Evolutionary conservation across 352 stramenopile species (phyloP).

Genomic region (Phytophthora gonapodyides): DNA sequence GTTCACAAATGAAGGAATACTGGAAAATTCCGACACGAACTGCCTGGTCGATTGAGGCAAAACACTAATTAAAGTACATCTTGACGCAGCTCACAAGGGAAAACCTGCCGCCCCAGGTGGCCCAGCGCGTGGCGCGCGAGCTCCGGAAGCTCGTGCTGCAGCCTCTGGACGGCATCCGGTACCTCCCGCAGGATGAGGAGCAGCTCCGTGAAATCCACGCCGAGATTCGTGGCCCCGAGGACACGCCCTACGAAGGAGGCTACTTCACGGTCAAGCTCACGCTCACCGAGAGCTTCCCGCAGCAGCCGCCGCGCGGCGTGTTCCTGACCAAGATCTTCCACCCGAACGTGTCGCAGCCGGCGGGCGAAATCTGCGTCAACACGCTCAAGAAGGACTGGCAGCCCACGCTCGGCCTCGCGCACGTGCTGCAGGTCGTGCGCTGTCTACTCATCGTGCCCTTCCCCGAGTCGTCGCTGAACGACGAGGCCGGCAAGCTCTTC

Average conservation of each 20-base stretch:
- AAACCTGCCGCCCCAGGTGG: constrained; percentile 88
- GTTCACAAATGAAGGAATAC: constrained; percentile 1
- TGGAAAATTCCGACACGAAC: constrained; percentile 20
- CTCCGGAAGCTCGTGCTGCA: constrained; percentile 90
- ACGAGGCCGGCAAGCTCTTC: constrained; percentile 98
- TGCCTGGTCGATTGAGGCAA: not conserved
- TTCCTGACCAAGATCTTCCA: constrained; percentile 99
- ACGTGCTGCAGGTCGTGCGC: constrained; percentile 98
- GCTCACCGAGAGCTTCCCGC: constrained; percentile 87
- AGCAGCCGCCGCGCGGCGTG: constrained; percentile 88
- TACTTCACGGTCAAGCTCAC: constrained; percentile 97
- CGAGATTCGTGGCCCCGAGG: constrained; percentile 96
- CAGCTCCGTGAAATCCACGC: constrained; percentile 93
- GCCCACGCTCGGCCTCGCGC: constrained; percentile 92
- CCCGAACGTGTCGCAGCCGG: constrained; percentile 97
- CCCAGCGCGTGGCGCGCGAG: constrained; percentile 93
- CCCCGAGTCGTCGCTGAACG: constrained; percentile 98
- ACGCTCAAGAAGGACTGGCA: constrained; percentile 99
- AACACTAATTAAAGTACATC: no score
- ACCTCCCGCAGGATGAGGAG: constrained; percentile 92
- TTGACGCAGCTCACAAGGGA: constrained; percentile 43
- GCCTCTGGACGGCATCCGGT: constrained; percentile 92
- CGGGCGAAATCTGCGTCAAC: constrained; percentile 99
- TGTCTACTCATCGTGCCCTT: constrained; percentile 99
- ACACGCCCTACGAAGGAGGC: constrained; percentile 97